A percentile compares a stretch with the other conserved stretches of the same genome.
These are phyloP conservation scores for Physcomitrellopsis africana DNA, from an alignment of 225 moss, liverwort and hornwort genomes.

Conservation along the genomic window DNA sequence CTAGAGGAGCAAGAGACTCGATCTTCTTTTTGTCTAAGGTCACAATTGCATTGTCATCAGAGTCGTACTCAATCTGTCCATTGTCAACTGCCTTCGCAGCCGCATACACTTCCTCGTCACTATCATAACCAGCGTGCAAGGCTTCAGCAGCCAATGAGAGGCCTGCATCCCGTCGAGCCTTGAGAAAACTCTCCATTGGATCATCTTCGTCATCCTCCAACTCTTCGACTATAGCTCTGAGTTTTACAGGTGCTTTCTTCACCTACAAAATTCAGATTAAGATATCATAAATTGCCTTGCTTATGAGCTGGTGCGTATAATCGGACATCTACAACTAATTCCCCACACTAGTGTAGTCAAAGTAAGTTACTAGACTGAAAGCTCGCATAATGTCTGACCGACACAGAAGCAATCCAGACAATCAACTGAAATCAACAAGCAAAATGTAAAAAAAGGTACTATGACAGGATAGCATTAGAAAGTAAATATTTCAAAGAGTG, in stretches of 20 bases:
- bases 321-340: not conserved
- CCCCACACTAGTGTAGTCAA: not conserved
- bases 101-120: slow-evolving; percentile 97
- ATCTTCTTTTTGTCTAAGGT: slow-evolving; percentile 86
- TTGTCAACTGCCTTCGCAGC: slow-evolving; percentile 98
- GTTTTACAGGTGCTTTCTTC: slow-evolving; percentile 81
- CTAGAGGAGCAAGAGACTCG: slow-evolving; percentile 79
- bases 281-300: not conserved
- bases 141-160: slow-evolving; percentile 96
- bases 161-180: slow-evolving; percentile 86
- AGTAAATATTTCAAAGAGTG: not conserved
- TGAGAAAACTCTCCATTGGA: slow-evolving; percentile 95
- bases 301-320: not conserved
- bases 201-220: slow-evolving; percentile 91
- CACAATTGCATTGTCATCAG: slow-evolving; percentile 96
- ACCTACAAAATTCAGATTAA: slow-evolving; percentile 47
- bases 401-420: not conserved
- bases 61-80: slow-evolving; percentile 90
- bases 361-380: not conserved
- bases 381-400: not conserved
- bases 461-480: not conserved
- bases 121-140: slow-evolving; percentile 93
- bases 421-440: not conserved
- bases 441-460: not conserved
- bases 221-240: slow-evolving; percentile 67